Conservation (phyloP, 345 rosid genomes). For the Boechera divaricarpa region DNA sequence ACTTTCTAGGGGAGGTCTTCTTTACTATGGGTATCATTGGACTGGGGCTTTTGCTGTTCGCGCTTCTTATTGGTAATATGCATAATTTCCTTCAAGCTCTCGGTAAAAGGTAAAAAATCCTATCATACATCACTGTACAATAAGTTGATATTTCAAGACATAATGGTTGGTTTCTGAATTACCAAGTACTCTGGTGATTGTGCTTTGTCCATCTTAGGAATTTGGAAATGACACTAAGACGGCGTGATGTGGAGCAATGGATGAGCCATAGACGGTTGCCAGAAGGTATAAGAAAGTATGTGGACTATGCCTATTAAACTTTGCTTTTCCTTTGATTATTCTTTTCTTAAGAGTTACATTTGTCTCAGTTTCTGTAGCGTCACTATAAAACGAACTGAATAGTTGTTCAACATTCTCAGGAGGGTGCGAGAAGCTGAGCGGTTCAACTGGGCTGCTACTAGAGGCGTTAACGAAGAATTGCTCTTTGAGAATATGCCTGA, state of each 20-base stretch:
- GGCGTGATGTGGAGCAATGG: conserved; percentile 95
- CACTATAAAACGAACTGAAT: conserved; percentile 12
- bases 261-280: conserved; percentile 92
- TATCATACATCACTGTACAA: conserved; percentile 8
- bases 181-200: conserved; percentile 13
- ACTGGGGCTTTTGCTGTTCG: conserved; percentile 89
- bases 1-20: conserved; percentile 75
- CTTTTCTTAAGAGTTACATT: neutral
- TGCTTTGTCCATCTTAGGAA: conserved; percentile 54
- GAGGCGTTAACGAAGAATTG: conserved; percentile 82
- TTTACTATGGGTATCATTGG: conserved; percentile 86
- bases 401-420: conserved; percentile 46
- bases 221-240: conserved; percentile 81
- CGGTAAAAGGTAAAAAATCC: conserved; percentile 62
- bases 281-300: conserved; percentile 64
- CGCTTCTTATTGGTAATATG: conserved; percentile 93
- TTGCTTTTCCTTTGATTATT: neutral
- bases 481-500: conserved; percentile 83
- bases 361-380: conserved; percentile 15
- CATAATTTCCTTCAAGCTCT: conserved; percentile 94
- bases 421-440: conserved; percentile 84
- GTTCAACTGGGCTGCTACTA: conserved; percentile 85
- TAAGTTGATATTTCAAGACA: conserved; percentile 9
- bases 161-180: conserved; percentile 4
- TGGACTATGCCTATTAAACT: neutral